Conservation (phyloP, 176 grass and related monocot species). For the Urochloa ruziziensis region DNA sequence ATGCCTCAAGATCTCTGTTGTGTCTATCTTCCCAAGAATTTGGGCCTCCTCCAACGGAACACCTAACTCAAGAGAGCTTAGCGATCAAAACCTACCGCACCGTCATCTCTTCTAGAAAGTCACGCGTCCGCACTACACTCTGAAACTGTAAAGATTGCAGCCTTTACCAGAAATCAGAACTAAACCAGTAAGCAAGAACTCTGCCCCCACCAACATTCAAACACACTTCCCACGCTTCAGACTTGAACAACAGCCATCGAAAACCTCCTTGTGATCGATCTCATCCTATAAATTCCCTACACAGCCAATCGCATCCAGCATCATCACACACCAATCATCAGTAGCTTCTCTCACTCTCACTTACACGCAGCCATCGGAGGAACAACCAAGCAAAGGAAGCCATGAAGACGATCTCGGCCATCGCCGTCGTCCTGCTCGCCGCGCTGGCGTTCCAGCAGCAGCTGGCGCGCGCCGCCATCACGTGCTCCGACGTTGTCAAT, state of each 20-base stretch:
- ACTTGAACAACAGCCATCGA: background rate
- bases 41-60: background rate
- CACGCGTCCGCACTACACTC: background rate
- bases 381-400: background rate
- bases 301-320: background rate
- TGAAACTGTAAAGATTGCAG: background rate
- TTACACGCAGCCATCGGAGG: too few relatives aligned
- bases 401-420: conserved; percentile 3
- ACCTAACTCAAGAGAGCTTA: background rate
- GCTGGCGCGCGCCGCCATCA: background rate
- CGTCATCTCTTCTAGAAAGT: background rate
- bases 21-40: too few relatives aligned
- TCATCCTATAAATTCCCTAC: conserved; percentile 23
- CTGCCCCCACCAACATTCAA: background rate
- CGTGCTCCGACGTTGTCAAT: conserved; percentile 22
- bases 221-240: background rate
- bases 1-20: too few relatives aligned
- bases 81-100: conserved; percentile 4
- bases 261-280: background rate
- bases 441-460: conserved; percentile 3
- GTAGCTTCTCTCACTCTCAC: too few relatives aligned
- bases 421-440: background rate
- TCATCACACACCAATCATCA: background rate
- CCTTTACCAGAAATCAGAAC: background rate
- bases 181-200: background rate